phyloP scores from a whole-genome alignment of 2,329 filamentous ascomycete species.

The Exophiala sideris region DNA sequence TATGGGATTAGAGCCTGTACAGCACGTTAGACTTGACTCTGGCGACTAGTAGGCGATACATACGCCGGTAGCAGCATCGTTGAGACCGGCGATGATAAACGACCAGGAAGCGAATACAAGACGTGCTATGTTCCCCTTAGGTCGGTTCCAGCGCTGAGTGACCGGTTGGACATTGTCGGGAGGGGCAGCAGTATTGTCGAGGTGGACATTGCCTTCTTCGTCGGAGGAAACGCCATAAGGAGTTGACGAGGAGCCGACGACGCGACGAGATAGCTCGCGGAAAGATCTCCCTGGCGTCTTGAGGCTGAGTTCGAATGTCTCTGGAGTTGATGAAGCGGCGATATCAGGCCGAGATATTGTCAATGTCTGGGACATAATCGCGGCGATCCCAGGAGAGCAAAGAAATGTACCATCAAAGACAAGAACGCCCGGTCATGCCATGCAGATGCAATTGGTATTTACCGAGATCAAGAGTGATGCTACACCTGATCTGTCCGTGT shows the following conservation, averaged over 20 bases:
- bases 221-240: background rate
- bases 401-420: no score
- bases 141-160: slow-evolving; percentile 56
- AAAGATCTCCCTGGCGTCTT: slow-evolving; percentile 16
- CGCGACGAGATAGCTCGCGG: slow-evolving; percentile 15
- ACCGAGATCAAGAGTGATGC: no score
- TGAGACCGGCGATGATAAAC: slow-evolving; percentile 55
- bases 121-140: slow-evolving; percentile 52
- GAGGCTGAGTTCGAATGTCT: slow-evolving; percentile 21
- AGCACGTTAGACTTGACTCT: slow-evolving; percentile 5
- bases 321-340: background rate
- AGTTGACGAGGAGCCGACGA: slow-evolving; percentile 4
- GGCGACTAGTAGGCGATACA: background rate
- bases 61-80: slow-evolving; percentile 53
- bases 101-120: slow-evolving; percentile 52
- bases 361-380: slow-evolving; percentile 9
- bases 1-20: slow-evolving; percentile 23
- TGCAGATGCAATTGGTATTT: no score
- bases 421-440: no score
- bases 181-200: slow-evolving; percentile 2
- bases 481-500: no score
- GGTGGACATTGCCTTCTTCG: slow-evolving; percentile 3
- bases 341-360: slow-evolving; percentile 1
- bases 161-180: slow-evolving; percentile 6
- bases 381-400: background rate